Conservation (phyloP, 225 moss, liverwort and hornwort species). For the Bryum argenteum region DNA sequence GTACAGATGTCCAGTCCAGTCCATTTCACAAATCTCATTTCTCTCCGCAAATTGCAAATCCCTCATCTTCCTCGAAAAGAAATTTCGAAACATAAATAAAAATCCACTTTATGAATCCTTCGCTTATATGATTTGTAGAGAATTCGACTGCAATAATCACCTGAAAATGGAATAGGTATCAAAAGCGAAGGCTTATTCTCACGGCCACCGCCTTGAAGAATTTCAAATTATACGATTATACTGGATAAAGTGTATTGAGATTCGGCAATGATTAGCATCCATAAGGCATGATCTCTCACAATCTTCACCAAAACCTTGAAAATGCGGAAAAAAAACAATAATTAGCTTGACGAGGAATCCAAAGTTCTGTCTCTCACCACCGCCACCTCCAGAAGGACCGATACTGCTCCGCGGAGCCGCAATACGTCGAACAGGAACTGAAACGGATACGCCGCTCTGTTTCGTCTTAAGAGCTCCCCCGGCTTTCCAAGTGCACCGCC, state of each 20-base stretch:
- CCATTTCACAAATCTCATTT: no score
- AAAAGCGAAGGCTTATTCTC: neutral
- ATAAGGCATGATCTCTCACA: slow-evolving; percentile 11
- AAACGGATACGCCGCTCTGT: neutral
- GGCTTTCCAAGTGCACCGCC: slow-evolving; percentile 39
- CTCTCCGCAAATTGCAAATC: no score
- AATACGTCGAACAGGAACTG: neutral
- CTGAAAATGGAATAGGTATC: neutral
- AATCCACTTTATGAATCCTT: no score
- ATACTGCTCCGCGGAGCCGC: slow-evolving; percentile 30
- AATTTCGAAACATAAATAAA: neutral
- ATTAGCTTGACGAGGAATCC: neutral
- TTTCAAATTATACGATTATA: neutral
- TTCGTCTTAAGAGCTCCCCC: slow-evolving; percentile 4
- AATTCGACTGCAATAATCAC: neutral
- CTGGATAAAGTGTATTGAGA: neutral
- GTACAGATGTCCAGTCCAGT: no score
- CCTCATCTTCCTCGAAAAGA: neutral
- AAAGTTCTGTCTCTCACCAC: slow-evolving; percentile 31
- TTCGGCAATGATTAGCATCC: neutral
- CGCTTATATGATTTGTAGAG: no score
- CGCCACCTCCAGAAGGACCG: slow-evolving; percentile 29
- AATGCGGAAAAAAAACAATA: neutral
- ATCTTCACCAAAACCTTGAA: slow-evolving; percentile 19
- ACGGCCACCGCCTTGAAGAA: neutral